Evolutionary conservation across 2,329 filamentous ascomycete species (phyloP), one percentile per base, ranked within the genome.

Genomic region (Plenodomus lindquistii): DNA sequence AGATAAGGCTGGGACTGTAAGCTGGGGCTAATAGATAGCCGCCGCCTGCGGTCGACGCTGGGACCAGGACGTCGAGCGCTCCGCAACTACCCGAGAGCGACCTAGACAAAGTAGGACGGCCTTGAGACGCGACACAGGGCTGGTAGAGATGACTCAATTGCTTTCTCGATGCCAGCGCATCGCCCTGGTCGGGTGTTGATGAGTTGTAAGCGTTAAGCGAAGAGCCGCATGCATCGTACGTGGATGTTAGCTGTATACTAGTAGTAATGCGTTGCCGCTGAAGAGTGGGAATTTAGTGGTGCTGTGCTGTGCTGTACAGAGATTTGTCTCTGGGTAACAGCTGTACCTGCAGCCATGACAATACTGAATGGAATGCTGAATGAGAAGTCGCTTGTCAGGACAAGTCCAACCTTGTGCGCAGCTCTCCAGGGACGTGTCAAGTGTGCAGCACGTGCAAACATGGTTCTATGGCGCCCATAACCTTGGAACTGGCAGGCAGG

Each of bases 71-170:
- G 9, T 31, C 27, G 27, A 31, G 27, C 11, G 11, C 27, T 42
- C 54, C 52, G 54, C 55, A 41, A 52, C 31, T 55, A 55, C 54
- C 55, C 50, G 53, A 48, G 37, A 18, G 46, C 40, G 37, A 47
- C 27, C 36, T 41, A 48, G 37, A 31, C 29, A 8, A 24, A 5
- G 22, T 24, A 24, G 22, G 22, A 24, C 22, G 22, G 22, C 22
- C 22, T 24, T 6, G 34, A 18, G 6, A 36, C 34, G 6, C 34
- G 15, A 36, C 17, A 15, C 34, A 36, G 15, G 15, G 5, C 15
- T 36, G 34, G 17, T 36, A 5, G 35, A 37, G 35, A 20, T 37
- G 35, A 18, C 35, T 18, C 34, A 11, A 24, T 6, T 6, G 22
- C 22, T 6, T 24, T 11, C 22, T 24, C 27, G 27, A 31, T 31